A percentile compares a stretch with the other conserved stretches of the same genome.
These are phyloP conservation scores for Exophiala sp. DNA, from an alignment of 2,329 filamentous ascomycete genomes.

Conservation along the genomic window DNA sequence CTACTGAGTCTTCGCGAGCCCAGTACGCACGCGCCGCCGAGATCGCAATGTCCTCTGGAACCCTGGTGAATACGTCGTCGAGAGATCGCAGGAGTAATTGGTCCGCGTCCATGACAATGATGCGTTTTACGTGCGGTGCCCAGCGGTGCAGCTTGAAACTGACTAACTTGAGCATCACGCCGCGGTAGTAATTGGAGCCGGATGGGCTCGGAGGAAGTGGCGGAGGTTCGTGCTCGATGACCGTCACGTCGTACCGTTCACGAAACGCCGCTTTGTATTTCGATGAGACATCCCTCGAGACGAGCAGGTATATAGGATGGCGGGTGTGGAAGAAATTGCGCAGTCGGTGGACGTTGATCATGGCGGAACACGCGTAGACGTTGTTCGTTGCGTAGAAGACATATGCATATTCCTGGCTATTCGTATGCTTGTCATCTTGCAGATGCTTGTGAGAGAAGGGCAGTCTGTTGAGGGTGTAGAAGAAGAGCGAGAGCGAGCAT, in stretches of 20 bases:
- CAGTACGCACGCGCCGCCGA: conserved; percentile 7
- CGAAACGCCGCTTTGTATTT: neutral
- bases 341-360: conserved; percentile 7
- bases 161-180: conserved; percentile 11
- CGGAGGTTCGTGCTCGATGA: conserved; percentile 7
- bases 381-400: conserved; percentile 8
- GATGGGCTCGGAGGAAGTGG: neutral
- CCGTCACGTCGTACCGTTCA: conserved; percentile 6
- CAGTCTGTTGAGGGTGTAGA: neutral
- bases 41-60: neutral
- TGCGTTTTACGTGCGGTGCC: neutral
- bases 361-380: conserved; percentile 6
- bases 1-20: neutral
- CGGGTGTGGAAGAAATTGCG: neutral
- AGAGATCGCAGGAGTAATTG: neutral
- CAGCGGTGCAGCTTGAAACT: conserved; percentile 1
- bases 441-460: neutral
- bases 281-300: neutral
- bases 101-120: conserved; percentile 5
- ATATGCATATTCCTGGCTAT: neutral
- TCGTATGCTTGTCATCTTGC: neutral
- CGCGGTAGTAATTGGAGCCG: conserved; percentile 1
- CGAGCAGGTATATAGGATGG: conserved; percentile 6
- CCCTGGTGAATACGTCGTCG: neutral
- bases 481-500: neutral